Evolutionary conservation across 257 asterid genomes (phyloP), one percentile per base, ranked within the genome.

Genomic region (Forsythia viridissima): DNA sequence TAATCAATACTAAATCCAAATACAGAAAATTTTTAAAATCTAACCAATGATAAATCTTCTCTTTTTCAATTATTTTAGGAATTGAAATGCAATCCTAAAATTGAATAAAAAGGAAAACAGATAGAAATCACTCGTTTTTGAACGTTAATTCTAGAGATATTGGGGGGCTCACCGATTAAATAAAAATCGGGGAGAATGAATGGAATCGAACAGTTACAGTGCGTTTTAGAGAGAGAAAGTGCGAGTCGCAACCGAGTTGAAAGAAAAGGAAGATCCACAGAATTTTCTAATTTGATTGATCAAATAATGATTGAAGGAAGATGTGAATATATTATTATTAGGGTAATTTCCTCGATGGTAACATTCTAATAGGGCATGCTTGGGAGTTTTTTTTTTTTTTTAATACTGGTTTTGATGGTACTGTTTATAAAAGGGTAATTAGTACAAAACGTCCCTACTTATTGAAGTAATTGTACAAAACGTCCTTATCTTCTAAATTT

Each of bases 161-260:
- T 2, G 65, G 63, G 6, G 30, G 3, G 34, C 5, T 55, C 24
- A 6, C 34, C 34, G 34, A 30, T 30, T 30, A 30, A 30, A 30
- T 0, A 52, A 55, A 55, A 55, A 4, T 7, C 30, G 9, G 30
- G 9, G 65, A 6, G 3, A 55, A 55, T n/a, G 34, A 55, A 55
- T 55, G 10, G 5, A 51, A 51, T 43, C 51, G n/a, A 83, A 39
- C 81, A 80, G 81, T 84, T 76, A 38, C 70, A 37, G 11, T 8
- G 13, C 76, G 43, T 77, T 74, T 38, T 72, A 76, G 81, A 83
- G 77, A 72, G 80, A 79, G 79, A 48, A 48, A 63, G 75, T 8
- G 70, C 65, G 65, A 61, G 41, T 48, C 40, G 75, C 48, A 42
- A 38, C 80, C 76, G 83, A 80, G 87, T 83, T 78, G 75, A 79